These are phyloP conservation scores for Paxillus ammoniavirescens DNA, from an alignment of 768 basidiomycete genomes.

Conservation along the genomic window DNA sequence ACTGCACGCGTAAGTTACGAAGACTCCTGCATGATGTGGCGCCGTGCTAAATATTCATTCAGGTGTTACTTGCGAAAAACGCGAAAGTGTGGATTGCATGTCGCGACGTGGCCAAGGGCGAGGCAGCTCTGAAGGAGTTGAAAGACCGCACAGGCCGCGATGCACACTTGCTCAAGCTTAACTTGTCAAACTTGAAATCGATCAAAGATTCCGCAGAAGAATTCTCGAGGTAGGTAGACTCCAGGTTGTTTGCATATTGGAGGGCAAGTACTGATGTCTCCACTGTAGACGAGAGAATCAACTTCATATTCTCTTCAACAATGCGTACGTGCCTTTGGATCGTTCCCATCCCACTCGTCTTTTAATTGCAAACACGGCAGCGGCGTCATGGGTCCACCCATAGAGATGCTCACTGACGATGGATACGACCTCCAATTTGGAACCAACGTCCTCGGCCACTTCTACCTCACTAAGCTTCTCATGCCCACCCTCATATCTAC, in stretches of 20 bases:
- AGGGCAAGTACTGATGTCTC: not conserved
- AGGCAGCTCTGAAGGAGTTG: conserved; percentile 39
- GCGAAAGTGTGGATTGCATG: conserved; percentile 54
- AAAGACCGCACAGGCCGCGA: conserved; percentile 33
- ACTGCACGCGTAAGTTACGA: conserved; percentile 3
- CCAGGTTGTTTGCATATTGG: not conserved
- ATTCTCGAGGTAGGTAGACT: conserved; percentile 24
- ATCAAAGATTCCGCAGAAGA: conserved; percentile 30
- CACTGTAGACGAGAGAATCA: conserved; percentile 12
- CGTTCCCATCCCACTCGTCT: not conserved
- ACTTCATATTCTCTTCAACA: conserved; percentile 26
- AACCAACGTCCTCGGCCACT: conserved; percentile 26
- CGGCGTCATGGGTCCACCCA: conserved; percentile 25
- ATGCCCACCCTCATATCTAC: conserved; percentile 22
- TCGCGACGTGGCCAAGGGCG: conserved; percentile 38
- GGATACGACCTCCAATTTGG: conserved; percentile 38
- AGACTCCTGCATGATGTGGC: no score
- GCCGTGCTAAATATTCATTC: no score
- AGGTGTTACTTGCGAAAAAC: conserved; percentile 3
- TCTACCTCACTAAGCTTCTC: conserved; percentile 26
- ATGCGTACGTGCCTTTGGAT: conserved; percentile 19
- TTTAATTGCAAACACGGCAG: conserved; percentile 1
- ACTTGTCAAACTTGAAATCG: conserved; percentile 31
- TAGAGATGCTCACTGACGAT: conserved; percentile 17
- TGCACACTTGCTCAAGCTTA: conserved; percentile 29